Evolutionary conservation across 2,329 filamentous ascomycete genomes (phyloP), one percentile per base, ranked within the genome.

Genomic region (Paecilomyces dactylethromorphus): DNA sequence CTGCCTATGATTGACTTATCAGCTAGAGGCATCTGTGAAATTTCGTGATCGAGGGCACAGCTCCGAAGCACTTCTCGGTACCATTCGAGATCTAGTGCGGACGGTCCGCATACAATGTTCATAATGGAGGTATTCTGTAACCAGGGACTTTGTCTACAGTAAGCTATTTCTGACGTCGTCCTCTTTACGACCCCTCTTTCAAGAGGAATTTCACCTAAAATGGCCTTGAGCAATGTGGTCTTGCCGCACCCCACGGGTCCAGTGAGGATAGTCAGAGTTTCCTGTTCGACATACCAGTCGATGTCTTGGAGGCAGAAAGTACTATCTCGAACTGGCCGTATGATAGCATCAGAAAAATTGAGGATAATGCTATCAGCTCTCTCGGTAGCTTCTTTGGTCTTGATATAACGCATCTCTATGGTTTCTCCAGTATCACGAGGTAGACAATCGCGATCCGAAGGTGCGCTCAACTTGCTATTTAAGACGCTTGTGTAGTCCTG

Each of bases 1-100:
- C 74, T 79, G 0, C 79, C 79, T 31, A 80, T 66, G 0, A 70
- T 63, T 0, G 76, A 79, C 8, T 63, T 59, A 33, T 80, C 76
- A 0, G 71, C 69, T 1, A 66, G 54, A 0, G 70, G 60, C 6
- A 80, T 61, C 76, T 18, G 26, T n/a, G 53, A 39, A 22, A 60
- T n/a, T 26, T 60, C 58, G 13, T 53, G 26, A 15, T 32, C 51
- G n/a, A 60, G 39, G 31, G 26, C 51, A 53, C 58, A 60, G 29
- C 31, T 26, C 7, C 31, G 22, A 51, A 60, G 39, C 21, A 58
- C 56, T 29, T 54, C 29, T 12, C 52, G 26, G 52, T 60, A 60
- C 50, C 45, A 58, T 55, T 32, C 54, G 3, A 35, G 54, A 55
- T 55, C 54, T 21, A 55, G 31, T 12, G 13, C 54, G 21, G 35